Conservation (phyloP, 2,329 filamentous ascomycete genomes). For the Colletotrichum musae region DNA sequence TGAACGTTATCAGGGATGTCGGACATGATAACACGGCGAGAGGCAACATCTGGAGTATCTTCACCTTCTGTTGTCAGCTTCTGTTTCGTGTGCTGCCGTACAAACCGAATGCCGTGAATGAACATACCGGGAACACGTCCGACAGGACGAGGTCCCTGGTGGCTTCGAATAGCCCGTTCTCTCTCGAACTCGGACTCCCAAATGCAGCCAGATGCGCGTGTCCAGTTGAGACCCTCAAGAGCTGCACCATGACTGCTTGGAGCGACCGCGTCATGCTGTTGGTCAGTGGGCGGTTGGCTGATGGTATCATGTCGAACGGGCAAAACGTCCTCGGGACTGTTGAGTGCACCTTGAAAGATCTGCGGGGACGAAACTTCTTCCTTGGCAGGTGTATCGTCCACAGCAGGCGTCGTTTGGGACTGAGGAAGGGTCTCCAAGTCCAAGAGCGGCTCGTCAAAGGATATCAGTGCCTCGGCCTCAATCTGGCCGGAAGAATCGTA, state of each 20-base stretch:
- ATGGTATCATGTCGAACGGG: neutral
- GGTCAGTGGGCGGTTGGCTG: too few species aligned
- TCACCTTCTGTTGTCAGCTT: conserved; percentile 14
- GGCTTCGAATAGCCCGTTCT: conserved; percentile 18
- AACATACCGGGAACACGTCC: conserved; percentile 33
- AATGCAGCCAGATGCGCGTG: neutral
- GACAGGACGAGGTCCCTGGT: conserved; percentile 18
- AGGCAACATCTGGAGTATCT: conserved; percentile 23
- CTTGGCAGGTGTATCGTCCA: neutral
- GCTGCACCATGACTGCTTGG: neutral
- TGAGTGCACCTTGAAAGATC: too few species aligned
- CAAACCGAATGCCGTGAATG: conserved; percentile 31
- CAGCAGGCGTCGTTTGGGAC: neutral
- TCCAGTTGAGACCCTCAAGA: conserved; percentile 9
- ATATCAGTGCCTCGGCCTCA: conserved; percentile 3
- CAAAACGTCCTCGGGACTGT: neutral
- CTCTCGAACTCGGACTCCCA: conserved; percentile 23
- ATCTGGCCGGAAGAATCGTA: neutral
- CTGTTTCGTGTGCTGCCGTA: conserved; percentile 9
- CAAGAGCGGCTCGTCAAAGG: neutral
- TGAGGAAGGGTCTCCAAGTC: too few species aligned
- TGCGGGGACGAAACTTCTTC: too few species aligned
- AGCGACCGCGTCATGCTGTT: too few species aligned
- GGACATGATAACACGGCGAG: conserved; percentile 36
- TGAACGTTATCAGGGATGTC: conserved; percentile 29